Evolutionary conservation across 306 rosid genomes (phyloP).

Genomic region (Vigna mungo): DNA sequence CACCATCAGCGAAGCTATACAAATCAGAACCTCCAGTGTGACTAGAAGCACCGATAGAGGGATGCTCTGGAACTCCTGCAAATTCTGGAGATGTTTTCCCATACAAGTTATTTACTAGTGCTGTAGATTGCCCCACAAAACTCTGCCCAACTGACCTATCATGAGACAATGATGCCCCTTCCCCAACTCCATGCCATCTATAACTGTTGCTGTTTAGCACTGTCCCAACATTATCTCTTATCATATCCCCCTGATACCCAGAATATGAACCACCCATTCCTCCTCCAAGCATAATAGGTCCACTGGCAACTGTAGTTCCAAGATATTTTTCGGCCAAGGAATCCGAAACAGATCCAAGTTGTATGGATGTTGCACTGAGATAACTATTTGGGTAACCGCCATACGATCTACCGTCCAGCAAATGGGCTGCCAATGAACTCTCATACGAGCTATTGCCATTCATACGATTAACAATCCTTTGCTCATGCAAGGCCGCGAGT

Average conservation of each 20-base stretch:
- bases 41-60: slow-evolving; percentile 35
- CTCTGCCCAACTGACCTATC: slow-evolving; percentile 52
- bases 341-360: slow-evolving; percentile 48
- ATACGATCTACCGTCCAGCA: slow-evolving; percentile 44
- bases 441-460: slow-evolving; percentile 52
- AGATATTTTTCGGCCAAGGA: slow-evolving; percentile 44
- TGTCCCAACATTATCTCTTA: slow-evolving; percentile 47
- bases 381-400: slow-evolving; percentile 46
- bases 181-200: slow-evolving; percentile 57
- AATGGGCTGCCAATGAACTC: slow-evolving; percentile 41
- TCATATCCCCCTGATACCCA: slow-evolving; percentile 47
- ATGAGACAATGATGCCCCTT: slow-evolving; percentile 44
- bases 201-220: slow-evolving; percentile 39
- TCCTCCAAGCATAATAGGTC: slow-evolving; percentile 35
- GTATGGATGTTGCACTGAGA: slow-evolving; percentile 46
- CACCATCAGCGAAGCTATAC: slow-evolving; percentile 65
- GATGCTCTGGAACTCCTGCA: slow-evolving; percentile 47
- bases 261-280: slow-evolving; percentile 43
- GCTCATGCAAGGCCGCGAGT: slow-evolving; percentile 50
- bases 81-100: slow-evolving; percentile 46
- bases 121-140: slow-evolving; percentile 43
- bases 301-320: slow-evolving; percentile 41
- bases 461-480: slow-evolving; percentile 45
- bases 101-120: slow-evolving; percentile 43
- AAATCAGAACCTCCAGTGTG: slow-evolving; percentile 57